Conservation (phyloP, 805 yeast genomes). For the Nakazawaea holstii region DNA sequence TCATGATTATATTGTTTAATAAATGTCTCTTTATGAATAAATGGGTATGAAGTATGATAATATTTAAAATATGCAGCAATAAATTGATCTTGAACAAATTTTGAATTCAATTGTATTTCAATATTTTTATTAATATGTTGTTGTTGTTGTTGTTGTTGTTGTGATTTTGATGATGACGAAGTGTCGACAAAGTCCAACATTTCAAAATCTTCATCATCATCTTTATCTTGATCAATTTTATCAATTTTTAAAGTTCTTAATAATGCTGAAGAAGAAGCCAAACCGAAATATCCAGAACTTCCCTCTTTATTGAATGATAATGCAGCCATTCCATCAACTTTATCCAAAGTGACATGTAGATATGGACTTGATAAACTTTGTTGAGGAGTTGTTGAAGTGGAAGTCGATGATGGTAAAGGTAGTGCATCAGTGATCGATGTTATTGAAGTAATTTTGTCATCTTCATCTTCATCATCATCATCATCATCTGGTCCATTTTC, state of each 20-base stretch:
- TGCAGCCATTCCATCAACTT: constrained; percentile 64
- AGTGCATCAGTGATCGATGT: background rate
- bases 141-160: background rate
- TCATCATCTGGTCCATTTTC: background rate
- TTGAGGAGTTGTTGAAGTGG: background rate
- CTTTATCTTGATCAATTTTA: constrained; percentile 21
- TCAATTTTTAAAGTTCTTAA: constrained; percentile 38
- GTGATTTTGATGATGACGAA: constrained; percentile 5
- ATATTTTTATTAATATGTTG: constrained; percentile 8
- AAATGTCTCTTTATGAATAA: constrained; percentile 50
- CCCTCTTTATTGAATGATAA: constrained; percentile 43
- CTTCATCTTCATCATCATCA: background rate
- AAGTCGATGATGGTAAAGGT: background rate
- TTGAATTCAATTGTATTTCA: constrained; percentile 16
- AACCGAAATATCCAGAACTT: constrained; percentile 53
- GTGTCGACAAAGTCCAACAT: constrained; percentile 9
- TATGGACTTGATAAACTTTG: constrained; percentile 5
- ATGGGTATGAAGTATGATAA: constrained; percentile 60
- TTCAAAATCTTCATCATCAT: constrained; percentile 8
- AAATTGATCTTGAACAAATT: constrained; percentile 20
- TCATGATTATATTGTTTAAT: constrained; percentile 39
- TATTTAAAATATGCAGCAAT: constrained; percentile 46
- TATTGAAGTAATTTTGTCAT: background rate
- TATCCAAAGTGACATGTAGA: constrained; percentile 11
- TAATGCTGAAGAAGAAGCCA: constrained; percentile 54